phyloP scores from a whole-genome alignment of 257 asterid genomes.

The Solanum sitiens region DNA sequence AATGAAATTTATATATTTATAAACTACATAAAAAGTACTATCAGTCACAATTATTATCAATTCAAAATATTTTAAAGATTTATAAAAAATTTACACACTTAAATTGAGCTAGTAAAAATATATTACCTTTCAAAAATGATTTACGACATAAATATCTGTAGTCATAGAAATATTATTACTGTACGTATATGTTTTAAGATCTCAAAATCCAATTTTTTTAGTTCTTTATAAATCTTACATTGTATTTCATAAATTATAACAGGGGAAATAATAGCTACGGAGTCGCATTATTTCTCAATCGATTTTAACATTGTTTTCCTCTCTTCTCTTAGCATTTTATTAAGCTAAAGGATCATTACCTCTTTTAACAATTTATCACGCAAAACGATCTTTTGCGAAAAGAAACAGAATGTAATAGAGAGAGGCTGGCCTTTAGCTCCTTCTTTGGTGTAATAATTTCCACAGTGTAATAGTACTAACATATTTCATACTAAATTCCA shows the following conservation, averaged over 20 bases:
- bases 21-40: too few relatives aligned
- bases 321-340: background rate
- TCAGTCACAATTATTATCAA: too few relatives aligned
- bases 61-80: too few relatives aligned
- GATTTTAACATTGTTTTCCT: background rate
- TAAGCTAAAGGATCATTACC: background rate
- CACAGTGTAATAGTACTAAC: background rate
- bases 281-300: background rate
- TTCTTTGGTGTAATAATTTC: background rate
- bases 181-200: background rate
- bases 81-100: too few relatives aligned
- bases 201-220: background rate
- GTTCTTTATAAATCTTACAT: background rate
- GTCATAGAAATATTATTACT: background rate
- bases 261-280: background rate
- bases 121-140: background rate
- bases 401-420: background rate
- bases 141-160: background rate
- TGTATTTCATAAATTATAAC: background rate
- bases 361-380: background rate
- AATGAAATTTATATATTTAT: too few relatives aligned
- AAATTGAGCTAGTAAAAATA: background rate
- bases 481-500: background rate
- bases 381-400: background rate
- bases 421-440: background rate